Conservation (phyloP, 75 land plant species). For the Picea glauca region DNA sequence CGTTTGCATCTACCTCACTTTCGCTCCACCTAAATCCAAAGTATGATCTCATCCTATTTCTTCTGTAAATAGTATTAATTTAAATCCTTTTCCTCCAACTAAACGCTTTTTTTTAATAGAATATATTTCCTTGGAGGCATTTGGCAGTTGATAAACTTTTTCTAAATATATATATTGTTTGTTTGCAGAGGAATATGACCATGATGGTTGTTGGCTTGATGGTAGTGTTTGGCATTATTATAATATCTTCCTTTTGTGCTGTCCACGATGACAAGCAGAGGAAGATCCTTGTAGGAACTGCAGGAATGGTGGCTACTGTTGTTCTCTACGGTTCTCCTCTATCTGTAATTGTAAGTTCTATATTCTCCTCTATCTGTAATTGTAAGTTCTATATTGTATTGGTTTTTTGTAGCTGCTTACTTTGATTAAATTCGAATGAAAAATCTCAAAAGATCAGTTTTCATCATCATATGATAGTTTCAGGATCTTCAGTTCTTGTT, state of each 20-base stretch:
- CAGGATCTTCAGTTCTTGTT: too few species aligned
- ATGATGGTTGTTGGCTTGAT: slow-evolving; percentile 7
- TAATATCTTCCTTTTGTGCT: slow-evolving; percentile 15
- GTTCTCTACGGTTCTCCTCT: slow-evolving; percentile 49
- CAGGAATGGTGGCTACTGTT: slow-evolving; percentile 40
- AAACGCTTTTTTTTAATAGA: neutral
- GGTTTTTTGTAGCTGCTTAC: too few species aligned
- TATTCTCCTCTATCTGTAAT: slow-evolving; percentile 39
- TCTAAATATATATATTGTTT: neutral
- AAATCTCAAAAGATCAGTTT: too few species aligned
- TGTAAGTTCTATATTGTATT: slow-evolving; percentile 21
- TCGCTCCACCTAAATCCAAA: neutral
- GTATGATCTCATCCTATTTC: neutral
- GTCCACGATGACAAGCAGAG: slow-evolving; percentile 40
- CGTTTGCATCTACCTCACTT: neutral
- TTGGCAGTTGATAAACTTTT: neutral
- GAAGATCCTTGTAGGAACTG: slow-evolving; percentile 39
- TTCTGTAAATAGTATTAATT: neutral
- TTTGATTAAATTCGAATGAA: too few species aligned
- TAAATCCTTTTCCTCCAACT: neutral
- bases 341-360: slow-evolving; percentile 4
- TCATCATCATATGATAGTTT: too few species aligned
- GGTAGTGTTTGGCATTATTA: slow-evolving; percentile 21
- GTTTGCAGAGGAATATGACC: neutral
- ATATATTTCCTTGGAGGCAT: neutral